Percentiles rank a stretch among this genome's conserved stretches.
These are phyloP conservation scores for Diaporthe destruens DNA, from an alignment of 2,329 filamentous ascomycete species.

Conservation along the genomic window DNA sequence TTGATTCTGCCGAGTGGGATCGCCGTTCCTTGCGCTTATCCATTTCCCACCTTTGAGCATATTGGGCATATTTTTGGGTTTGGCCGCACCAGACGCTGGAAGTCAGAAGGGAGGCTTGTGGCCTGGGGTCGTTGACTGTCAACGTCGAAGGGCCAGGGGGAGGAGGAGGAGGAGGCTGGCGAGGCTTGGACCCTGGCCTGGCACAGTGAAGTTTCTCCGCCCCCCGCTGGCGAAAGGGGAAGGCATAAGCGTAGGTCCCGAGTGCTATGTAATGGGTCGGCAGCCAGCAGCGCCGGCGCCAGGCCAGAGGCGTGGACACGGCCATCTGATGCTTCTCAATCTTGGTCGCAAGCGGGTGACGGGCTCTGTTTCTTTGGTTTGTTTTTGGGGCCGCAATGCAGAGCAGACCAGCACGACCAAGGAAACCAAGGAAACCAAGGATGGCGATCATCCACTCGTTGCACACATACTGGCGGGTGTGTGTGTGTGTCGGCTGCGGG, in stretches of 20 bases:
- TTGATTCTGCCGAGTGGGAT: constrained; percentile 7
- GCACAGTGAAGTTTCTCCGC: neutral
- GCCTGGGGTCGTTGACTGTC: neutral
- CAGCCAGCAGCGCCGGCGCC: neutral
- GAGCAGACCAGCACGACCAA: neutral
- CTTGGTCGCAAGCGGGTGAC: neutral
- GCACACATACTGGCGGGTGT: neutral
- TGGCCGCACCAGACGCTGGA: neutral
- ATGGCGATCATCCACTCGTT: neutral
- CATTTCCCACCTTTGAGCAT: neutral
- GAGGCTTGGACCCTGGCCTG: neutral
- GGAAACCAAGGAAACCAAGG: no score
- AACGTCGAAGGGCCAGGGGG: neutral
- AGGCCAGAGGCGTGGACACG: constrained; percentile 3
- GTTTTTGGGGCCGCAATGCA: neutral
- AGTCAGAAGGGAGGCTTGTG: neutral
- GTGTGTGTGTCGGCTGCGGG: constrained; percentile 25
- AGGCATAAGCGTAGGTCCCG: constrained; percentile 14
- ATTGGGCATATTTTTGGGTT: neutral
- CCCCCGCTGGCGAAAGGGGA: constrained; percentile 5
- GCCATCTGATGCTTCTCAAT: constrained; percentile 20
- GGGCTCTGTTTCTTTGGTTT: neutral
- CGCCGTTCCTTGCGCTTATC: constrained; percentile 11
- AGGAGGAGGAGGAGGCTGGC: neutral
- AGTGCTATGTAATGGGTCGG: no score